These are phyloP conservation scores for Nicotiana benthamiana DNA, from an alignment of 257 asterid species.

Conservation along the genomic window DNA sequence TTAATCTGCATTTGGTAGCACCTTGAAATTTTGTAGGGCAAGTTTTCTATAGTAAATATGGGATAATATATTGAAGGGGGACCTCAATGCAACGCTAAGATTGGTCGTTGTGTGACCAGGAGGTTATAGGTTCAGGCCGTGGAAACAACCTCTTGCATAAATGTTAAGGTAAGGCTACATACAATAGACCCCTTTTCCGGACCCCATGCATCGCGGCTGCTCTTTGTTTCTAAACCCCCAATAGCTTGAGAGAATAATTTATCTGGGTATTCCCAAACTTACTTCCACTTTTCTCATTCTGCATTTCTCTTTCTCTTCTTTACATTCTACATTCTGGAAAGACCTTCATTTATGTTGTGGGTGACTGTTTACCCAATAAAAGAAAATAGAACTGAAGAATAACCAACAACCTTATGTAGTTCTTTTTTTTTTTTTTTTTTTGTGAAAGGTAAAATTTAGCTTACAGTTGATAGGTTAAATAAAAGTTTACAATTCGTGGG, in stretches of 20 bases:
- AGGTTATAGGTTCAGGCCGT: no score
- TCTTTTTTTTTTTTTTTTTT: not conserved
- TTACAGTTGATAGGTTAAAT: not conserved
- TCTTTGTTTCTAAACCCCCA: not conserved
- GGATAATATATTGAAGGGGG: no score
- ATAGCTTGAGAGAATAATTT: not conserved
- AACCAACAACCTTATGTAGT: not conserved
- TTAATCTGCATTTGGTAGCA: no score
- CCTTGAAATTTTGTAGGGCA: no score
- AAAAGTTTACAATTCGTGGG: not conserved
- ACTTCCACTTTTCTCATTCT: not conserved
- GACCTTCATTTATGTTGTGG: not conserved
- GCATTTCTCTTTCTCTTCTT: not conserved
- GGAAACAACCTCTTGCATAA: no score
- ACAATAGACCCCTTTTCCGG: no score
- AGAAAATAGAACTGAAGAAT: not conserved
- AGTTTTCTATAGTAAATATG: no score
- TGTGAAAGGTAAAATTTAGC: not conserved
- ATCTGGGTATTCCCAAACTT: not conserved
- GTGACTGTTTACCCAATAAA: not conserved
- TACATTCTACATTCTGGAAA: not conserved
- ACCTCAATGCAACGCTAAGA: no score
- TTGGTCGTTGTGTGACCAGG: no score
- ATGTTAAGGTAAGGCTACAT: no score
- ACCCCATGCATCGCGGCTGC: no score